phyloP scores from a whole-genome alignment of 1,284 basidiomycete species.

The Ceratobasidium sp. region DNA sequence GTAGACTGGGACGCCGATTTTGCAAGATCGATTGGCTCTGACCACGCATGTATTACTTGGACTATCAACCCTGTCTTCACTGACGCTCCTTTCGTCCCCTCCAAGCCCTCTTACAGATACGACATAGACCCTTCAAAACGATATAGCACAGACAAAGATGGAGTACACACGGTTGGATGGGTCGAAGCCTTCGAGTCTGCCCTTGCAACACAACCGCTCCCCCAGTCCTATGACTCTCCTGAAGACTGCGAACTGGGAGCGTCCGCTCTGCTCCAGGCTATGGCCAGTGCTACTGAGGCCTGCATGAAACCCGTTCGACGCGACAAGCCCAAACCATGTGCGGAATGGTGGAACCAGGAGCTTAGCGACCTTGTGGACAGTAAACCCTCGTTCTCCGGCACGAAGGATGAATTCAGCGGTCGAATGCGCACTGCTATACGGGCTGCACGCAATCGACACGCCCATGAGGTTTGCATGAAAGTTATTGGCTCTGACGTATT shows the following conservation, averaged over 20 bases:
- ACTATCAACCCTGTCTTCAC: neutral
- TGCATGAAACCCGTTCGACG: neutral
- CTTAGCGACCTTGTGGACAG: neutral
- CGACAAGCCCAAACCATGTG: neutral
- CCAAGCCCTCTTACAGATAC: neutral
- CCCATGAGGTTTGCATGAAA: neutral
- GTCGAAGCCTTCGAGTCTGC: neutral
- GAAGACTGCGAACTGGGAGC: slow-evolving; percentile 1
- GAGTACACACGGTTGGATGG: no score
- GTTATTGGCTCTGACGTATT: neutral
- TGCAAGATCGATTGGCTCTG: neutral
- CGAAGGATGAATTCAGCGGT: neutral
- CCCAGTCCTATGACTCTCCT: neutral
- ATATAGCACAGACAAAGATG: no score
- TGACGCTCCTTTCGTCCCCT: neutral
- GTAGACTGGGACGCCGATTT: neutral
- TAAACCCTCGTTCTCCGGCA: neutral
- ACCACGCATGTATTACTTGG: slow-evolving; percentile 16
- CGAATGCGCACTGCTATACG: neutral
- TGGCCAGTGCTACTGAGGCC: slow-evolving; percentile 1
- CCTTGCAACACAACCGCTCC: no score
- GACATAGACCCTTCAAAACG: neutral
- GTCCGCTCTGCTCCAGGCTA: neutral
- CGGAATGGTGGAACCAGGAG: slow-evolving; percentile 14
- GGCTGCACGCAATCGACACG: neutral